Percentiles rank a stretch among this genome's conserved stretches.
phyloP scores from a whole-genome alignment of 345 rosid genomes.

The Eucalyptus virginea region DNA sequence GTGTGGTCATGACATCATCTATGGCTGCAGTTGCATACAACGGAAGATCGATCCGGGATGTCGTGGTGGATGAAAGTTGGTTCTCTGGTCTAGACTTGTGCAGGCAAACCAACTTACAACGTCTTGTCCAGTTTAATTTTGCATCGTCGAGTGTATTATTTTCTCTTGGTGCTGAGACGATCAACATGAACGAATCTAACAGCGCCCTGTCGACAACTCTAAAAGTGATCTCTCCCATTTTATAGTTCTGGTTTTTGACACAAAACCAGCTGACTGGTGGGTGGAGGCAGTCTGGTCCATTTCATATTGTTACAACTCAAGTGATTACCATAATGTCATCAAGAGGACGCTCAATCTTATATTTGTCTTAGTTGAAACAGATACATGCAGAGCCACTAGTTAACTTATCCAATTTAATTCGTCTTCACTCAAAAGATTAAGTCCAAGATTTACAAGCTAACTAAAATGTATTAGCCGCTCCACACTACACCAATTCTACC shows the following conservation, averaged over 20 bases:
- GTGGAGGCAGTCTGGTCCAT: neutral
- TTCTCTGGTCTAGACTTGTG: constrained; percentile 43
- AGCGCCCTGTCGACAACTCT: neutral
- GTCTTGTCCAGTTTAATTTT: neutral
- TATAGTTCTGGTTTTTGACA: neutral
- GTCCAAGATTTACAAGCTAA: too few relatives aligned
- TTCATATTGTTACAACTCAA: neutral
- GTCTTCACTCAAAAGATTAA: too few relatives aligned
- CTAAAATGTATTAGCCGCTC: too few relatives aligned
- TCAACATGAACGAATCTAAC: neutral
- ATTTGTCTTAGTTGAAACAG: too few relatives aligned
- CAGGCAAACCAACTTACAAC: constrained; percentile 30
- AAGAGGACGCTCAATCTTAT: neutral
- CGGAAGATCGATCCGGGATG: constrained; percentile 54
- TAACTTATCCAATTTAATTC: too few relatives aligned
- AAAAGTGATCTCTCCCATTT: neutral
- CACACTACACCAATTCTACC: too few relatives aligned
- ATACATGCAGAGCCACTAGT: too few relatives aligned
- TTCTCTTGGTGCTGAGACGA: neutral
- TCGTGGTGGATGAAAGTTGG: constrained; percentile 70
- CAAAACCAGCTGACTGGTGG: neutral
- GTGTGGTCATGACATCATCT: constrained; percentile 74
- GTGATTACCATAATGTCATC: neutral
- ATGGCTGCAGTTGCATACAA: constrained; percentile 51
- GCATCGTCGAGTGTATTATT: neutral